Percentiles rank a stretch among this genome's conserved stretches.
Evolutionary conservation across 805 yeast genomes (phyloP).

Genomic region (Pichia gijzeniarum): DNA sequence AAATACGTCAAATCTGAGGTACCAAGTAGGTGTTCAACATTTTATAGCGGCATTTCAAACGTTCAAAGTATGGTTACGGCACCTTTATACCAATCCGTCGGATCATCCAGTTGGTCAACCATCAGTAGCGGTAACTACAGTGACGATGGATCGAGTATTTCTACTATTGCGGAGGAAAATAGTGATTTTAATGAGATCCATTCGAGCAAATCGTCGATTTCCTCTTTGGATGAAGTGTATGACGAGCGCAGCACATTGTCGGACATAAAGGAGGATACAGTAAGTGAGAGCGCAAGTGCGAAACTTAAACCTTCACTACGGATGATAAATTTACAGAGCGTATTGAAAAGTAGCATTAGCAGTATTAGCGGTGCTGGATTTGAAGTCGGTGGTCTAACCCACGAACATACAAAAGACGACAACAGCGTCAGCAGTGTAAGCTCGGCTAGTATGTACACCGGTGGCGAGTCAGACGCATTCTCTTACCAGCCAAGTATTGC

Average conservation of each 20-base stretch:
- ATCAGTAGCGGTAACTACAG: neutral
- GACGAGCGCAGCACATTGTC: conserved; percentile 6
- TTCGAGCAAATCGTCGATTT: neutral
- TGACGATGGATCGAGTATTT: neutral
- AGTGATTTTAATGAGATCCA: neutral
- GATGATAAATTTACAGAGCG: conserved; percentile 6
- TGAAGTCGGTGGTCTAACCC: too few relatives aligned
- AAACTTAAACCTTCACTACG: conserved; percentile 8
- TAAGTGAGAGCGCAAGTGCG: too few relatives aligned
- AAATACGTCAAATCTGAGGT: conserved; percentile 1
- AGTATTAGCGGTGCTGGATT: neutral
- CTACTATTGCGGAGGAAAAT: conserved; percentile 6
- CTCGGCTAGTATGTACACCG: neutral
- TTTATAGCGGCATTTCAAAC: neutral
- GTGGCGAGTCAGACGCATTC: neutral
- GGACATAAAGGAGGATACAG: neutral
- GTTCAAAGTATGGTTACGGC: neutral
- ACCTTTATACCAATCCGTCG: neutral
- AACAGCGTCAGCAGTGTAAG: neutral
- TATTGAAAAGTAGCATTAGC: conserved; percentile 6
- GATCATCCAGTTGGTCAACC: neutral
- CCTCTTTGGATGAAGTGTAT: conserved; percentile 3
- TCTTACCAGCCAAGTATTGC: neutral
- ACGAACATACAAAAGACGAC: too few relatives aligned
- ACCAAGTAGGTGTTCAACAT: conserved; percentile 1